Evolutionary conservation across 1,284 basidiomycete species (phyloP).

Genomic region (Melampsora abietis-canadensis): DNA sequence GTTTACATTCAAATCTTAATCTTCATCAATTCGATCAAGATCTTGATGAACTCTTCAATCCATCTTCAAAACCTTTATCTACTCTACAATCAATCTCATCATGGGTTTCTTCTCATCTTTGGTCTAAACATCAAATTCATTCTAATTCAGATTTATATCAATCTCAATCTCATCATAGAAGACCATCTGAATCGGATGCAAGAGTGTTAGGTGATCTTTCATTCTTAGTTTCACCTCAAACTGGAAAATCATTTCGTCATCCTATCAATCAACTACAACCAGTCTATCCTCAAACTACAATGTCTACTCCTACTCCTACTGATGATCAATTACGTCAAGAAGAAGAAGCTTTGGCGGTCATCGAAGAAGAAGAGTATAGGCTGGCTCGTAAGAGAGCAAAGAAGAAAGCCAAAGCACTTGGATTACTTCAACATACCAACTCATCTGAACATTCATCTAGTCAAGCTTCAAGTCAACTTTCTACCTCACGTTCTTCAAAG

Average conservation of each 20-base stretch:
- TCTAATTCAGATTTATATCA: too few relatives aligned
- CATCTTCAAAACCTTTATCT: too few relatives aligned
- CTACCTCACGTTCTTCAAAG: background rate
- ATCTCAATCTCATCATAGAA: background rate
- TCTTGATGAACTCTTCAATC: too few relatives aligned
- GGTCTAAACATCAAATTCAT: too few relatives aligned
- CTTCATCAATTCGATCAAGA: too few relatives aligned
- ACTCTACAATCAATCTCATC: too few relatives aligned
- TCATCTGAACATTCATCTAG: background rate
- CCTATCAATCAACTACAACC: background rate
- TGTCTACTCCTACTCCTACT: background rate
- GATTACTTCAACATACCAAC: background rate
- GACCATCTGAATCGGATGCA: slow-evolving; percentile 6
- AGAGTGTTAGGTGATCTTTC: background rate
- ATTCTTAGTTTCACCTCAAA: slow-evolving; percentile 1
- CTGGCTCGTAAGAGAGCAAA: background rate
- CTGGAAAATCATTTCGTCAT: background rate
- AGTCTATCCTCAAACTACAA: background rate
- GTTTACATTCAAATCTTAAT: too few relatives aligned
- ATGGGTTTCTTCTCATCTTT: too few relatives aligned
- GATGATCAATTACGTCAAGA: slow-evolving; percentile 5
- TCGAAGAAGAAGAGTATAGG: slow-evolving; percentile 6
- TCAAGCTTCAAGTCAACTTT: background rate
- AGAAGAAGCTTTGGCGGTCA: background rate
- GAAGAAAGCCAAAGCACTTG: background rate